Conservation (phyloP, 2,329 filamentous ascomycete species). For the Graphilbum fragrans region DNA sequence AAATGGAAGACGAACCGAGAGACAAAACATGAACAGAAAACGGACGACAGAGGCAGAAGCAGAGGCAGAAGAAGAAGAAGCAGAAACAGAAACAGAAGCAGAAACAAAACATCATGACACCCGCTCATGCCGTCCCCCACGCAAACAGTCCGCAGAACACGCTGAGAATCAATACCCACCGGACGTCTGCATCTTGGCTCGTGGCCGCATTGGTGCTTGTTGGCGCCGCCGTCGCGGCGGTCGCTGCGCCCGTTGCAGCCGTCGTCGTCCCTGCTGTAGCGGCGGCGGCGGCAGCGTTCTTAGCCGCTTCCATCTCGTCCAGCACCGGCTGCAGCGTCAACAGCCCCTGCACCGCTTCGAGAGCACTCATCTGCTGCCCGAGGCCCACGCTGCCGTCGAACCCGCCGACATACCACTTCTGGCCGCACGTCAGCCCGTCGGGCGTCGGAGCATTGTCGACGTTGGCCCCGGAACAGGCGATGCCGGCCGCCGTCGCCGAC, state of each 20-base stretch:
- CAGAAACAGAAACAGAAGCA: no score
- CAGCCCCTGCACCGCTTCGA: slow-evolving; percentile 51
- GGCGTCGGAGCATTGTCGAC: slow-evolving; percentile 5
- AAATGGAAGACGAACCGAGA: background rate
- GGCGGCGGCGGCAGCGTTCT: background rate
- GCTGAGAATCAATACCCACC: slow-evolving; percentile 6
- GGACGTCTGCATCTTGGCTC: no score
- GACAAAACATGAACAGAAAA: no score
- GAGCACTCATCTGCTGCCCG: slow-evolving; percentile 52
- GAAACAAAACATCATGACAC: no score
- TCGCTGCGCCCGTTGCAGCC: slow-evolving; percentile 5
- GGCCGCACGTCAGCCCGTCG: slow-evolving; percentile 42
- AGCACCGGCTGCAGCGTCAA: slow-evolving; percentile 18
- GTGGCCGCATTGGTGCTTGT: no score
- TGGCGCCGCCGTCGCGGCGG: no score
- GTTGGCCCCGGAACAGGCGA: slow-evolving; percentile 42
- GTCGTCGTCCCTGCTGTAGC: slow-evolving; percentile 3
- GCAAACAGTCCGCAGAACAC: slow-evolving; percentile 3
- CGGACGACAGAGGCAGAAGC: no score
- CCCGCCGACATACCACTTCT: slow-evolving; percentile 47
- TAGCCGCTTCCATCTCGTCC: background rate
- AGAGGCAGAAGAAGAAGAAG: no score
- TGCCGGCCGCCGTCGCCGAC: slow-evolving; percentile 42
- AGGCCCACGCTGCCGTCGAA: slow-evolving; percentile 44
- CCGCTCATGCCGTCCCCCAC: slow-evolving; percentile 6